These are phyloP conservation scores for Camelina hispida DNA, from an alignment of 345 rosid species.

Conservation along the genomic window DNA sequence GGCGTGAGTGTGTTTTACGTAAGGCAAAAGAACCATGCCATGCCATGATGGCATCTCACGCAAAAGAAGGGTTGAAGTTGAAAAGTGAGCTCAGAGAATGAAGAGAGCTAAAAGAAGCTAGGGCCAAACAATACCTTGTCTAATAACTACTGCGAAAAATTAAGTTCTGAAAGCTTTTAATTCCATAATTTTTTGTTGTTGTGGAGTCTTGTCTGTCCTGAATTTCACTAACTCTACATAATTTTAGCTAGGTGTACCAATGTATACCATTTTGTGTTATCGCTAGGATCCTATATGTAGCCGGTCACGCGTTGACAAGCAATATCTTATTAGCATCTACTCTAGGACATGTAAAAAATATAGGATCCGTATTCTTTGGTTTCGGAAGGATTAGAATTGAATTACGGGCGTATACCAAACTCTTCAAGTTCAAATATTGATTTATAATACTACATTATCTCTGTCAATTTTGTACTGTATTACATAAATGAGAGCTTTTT, in stretches of 20 bases:
- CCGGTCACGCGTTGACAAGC: constrained; percentile 32
- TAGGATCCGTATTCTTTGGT: background rate
- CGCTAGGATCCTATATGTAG: constrained; percentile 40
- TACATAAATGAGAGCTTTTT: background rate
- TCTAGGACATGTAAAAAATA: constrained; percentile 1
- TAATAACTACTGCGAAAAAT: background rate
- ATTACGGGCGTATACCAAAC: background rate
- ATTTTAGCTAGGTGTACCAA: constrained; percentile 24
- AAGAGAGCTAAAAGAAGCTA: constrained; percentile 23
- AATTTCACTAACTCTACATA: constrained; percentile 33
- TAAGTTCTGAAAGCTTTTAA: constrained; percentile 5
- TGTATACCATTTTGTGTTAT: constrained; percentile 11
- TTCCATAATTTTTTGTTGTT: background rate
- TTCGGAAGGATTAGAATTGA: background rate
- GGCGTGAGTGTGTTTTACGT: constrained; percentile 45
- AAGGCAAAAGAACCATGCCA: constrained; percentile 50
- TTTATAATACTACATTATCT: background rate
- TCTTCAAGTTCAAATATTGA: background rate
- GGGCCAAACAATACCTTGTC: constrained; percentile 28
- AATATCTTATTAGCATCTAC: constrained; percentile 30
- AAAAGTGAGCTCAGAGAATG: constrained; percentile 24
- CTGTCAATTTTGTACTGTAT: background rate
- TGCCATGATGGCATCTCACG: constrained; percentile 54
- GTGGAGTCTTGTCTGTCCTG: constrained; percentile 37
- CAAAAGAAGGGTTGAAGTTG: constrained; percentile 36